Evolutionary conservation across 1,139 yeast species (phyloP).

Genomic region (Candida freyschussii): DNA sequence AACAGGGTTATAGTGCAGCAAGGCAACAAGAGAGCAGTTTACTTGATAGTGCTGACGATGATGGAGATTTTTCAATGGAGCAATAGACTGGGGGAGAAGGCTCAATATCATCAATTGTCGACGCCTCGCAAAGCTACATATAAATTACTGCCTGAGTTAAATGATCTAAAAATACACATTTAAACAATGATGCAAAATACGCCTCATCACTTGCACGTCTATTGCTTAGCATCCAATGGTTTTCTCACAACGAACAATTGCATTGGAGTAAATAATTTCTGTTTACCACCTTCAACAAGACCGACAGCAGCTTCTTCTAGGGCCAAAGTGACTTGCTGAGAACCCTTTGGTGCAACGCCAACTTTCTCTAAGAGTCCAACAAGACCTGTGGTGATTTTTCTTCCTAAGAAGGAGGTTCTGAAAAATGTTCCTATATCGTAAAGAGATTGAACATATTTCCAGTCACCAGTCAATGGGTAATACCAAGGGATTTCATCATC

Average conservation of each 20-base stretch:
- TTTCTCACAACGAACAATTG: slow-evolving; percentile 84
- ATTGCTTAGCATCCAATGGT: slow-evolving; percentile 50
- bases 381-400: slow-evolving; percentile 74
- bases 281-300: slow-evolving; percentile 88
- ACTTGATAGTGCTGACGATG: no score
- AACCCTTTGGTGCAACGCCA: slow-evolving; percentile 92
- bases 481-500: slow-evolving; percentile 95
- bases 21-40: no score
- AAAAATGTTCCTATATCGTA: slow-evolving; percentile 78
- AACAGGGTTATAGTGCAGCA: no score
- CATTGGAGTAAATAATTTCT: slow-evolving; percentile 93
- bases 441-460: slow-evolving; percentile 77
- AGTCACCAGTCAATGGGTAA: slow-evolving; percentile 93
- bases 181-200: no score
- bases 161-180: no score
- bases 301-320: slow-evolving; percentile 96
- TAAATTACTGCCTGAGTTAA: no score
- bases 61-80: slow-evolving; percentile 5
- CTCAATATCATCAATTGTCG: no score
- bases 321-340: slow-evolving; percentile 84
- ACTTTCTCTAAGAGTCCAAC: slow-evolving; percentile 78
- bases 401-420: slow-evolving; percentile 86
- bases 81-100: no score
- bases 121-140: no score
- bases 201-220: no score